Conservation (phyloP, 345 rosid species). For the Aquilaria sinensis region DNA sequence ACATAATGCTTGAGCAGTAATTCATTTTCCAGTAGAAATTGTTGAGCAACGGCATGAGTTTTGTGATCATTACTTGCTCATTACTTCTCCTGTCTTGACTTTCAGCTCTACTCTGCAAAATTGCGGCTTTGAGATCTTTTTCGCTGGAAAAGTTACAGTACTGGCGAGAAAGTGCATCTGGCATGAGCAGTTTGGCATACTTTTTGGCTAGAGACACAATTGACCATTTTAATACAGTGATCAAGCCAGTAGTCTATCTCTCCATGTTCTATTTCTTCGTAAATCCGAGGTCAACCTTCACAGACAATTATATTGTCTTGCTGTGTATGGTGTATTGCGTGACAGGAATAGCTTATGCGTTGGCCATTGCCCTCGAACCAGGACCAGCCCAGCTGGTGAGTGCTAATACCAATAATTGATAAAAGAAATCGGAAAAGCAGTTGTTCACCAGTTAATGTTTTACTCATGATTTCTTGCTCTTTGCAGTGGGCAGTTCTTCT, state of each 20-base stretch:
- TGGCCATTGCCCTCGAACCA: slow-evolving; percentile 79
- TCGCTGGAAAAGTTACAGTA: slow-evolving; percentile 84
- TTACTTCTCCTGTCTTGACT: slow-evolving; percentile 3
- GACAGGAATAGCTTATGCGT: slow-evolving; percentile 79
- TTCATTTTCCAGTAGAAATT: background rate
- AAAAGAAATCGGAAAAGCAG: background rate
- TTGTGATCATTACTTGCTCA: background rate
- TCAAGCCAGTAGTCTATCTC: slow-evolving; percentile 87
- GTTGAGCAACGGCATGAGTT: background rate
- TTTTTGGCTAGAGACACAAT: slow-evolving; percentile 91
- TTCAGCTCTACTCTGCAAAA: slow-evolving; percentile 90
- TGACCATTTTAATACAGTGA: slow-evolving; percentile 68
- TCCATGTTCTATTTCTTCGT: slow-evolving; percentile 92
- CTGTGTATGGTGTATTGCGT: slow-evolving; percentile 93
- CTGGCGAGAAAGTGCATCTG: slow-evolving; percentile 94
- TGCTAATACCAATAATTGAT: background rate
- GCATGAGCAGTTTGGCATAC: slow-evolving; percentile 89
- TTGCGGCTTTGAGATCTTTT: slow-evolving; percentile 85
- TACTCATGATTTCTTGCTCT: slow-evolving; percentile 9
- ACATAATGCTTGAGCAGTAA: background rate
- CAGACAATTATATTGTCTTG: slow-evolving; percentile 71
- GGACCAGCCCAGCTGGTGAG: slow-evolving; percentile 95
- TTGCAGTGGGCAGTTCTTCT: slow-evolving; percentile 94
- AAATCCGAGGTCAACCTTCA: slow-evolving; percentile 76
- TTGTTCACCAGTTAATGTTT: background rate